Evolutionary conservation across 169 alveolate genomes (phyloP), one percentile per base, ranked within the genome.

Genomic region (Plasmodium berghei): DNA sequence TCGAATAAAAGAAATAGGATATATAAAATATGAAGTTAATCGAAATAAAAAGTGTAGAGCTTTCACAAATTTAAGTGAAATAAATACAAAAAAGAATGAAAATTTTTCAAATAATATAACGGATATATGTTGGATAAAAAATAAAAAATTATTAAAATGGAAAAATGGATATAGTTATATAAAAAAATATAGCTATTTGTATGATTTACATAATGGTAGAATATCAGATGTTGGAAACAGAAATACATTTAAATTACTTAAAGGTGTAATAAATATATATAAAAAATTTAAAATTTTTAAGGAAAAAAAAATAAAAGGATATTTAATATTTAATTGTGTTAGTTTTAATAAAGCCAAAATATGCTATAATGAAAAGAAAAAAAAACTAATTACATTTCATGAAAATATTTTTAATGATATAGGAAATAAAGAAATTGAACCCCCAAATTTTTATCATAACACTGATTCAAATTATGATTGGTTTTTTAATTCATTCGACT

Each of bases 401-500:
- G 86, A 72, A 26, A 49, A 72, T 9, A 20, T 24, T 40, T 77
- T 52, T 16, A 71, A 48, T 54, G 24, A 5, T 56, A 56, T 10
- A 34, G 54, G 46, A 10, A 22, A 24, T 45, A 12, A 28, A 9
- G 40, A 22, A 26, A 4, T 16, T 42, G 90, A 24, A 45, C 8
- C 16, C 0, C 4, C 14, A 0, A 66, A 45, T 9, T 9, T 5
- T 59, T 54, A 59, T 16, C 16, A 45, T 49, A 40, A 10, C 48
- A 48, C 28, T 16, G 28, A 9, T n/a, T n/a, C 48, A 10, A 14
- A 46, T 20, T 55, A 55, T 26, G 75, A 80, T n/a, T 83, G 90
- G 90, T 83, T 83, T 83, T 83, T 83, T 46, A 67, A 83, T 48
- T 67, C 90, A 0, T 83, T 83, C 48, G 90, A 83, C 14, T 83